Evolutionary conservation across 78 protist genomes (phyloP).

Genomic region (Monocercomonoides exilis): DNA sequence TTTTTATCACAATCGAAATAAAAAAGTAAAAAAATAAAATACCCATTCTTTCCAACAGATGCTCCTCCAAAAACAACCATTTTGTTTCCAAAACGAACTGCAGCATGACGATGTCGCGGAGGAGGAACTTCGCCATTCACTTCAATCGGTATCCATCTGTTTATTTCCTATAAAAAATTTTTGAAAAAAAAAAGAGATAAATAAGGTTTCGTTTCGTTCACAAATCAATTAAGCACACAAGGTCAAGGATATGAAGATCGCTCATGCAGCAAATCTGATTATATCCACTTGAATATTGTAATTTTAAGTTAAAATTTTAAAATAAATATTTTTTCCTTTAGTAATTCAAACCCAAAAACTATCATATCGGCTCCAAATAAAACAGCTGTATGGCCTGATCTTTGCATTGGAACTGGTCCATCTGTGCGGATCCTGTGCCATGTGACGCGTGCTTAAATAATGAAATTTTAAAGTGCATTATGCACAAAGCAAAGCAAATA

Average conservation of each 20-base stretch:
- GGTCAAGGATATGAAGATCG: not conserved
- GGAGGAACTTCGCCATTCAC: not conserved
- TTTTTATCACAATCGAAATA: too few relatives aligned
- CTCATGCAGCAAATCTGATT: not conserved
- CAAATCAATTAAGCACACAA: not conserved
- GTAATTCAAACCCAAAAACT: not conserved
- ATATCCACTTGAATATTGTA: not conserved
- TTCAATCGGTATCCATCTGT: not conserved
- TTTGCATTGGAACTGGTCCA: not conserved
- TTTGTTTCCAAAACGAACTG: not conserved
- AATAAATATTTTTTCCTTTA: too few relatives aligned
- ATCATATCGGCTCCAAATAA: not conserved
- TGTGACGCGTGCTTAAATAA: not conserved
- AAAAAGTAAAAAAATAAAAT: not conserved
- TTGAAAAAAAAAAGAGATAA: not conserved
- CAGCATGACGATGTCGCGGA: conserved; percentile 1
- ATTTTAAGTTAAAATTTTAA: too few relatives aligned
- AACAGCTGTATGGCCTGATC: not conserved
- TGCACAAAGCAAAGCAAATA: not conserved
- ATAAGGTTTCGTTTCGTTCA: too few relatives aligned
- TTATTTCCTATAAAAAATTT: not conserved
- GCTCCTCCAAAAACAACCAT: not conserved
- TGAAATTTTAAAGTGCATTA: too few relatives aligned
- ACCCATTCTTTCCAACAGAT: not conserved
- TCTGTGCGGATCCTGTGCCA: not conserved